Conservation (phyloP, 768 basidiomycete genomes). For the Heimioporus sp. region DNA sequence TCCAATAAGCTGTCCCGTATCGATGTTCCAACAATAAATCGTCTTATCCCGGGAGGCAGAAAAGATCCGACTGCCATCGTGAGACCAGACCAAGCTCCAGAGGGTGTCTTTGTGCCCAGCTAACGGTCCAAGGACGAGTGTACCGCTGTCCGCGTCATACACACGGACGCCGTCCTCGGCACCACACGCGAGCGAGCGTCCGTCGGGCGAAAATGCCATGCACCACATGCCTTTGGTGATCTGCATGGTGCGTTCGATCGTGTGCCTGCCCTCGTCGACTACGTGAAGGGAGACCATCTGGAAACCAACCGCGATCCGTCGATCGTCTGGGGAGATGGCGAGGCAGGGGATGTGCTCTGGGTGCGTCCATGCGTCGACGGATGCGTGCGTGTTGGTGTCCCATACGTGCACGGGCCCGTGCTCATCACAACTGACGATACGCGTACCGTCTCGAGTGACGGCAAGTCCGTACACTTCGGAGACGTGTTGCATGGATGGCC, state of each 20-base stretch:
- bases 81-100: background rate
- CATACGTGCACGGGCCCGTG: background rate
- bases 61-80: background rate
- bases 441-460: background rate
- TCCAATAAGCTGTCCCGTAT: slow-evolving; percentile 2
- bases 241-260: background rate
- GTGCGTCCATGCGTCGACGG: background rate
- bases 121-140: background rate
- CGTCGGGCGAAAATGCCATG: slow-evolving; percentile 1
- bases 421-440: background rate
- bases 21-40: background rate
- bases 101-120: background rate
- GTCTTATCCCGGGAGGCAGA: background rate
- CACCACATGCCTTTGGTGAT: background rate
- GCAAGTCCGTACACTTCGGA: background rate
- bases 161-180: background rate
- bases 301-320: background rate
- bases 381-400: background rate
- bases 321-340: slow-evolving; percentile 1
- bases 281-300: background rate
- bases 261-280: background rate
- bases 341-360: background rate
- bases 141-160: background rate
- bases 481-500: background rate
- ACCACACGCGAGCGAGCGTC: slow-evolving; percentile 1